phyloP scores from a whole-genome alignment of 2,329 filamentous ascomycete genomes.

The Colletotrichum agaves region DNA sequence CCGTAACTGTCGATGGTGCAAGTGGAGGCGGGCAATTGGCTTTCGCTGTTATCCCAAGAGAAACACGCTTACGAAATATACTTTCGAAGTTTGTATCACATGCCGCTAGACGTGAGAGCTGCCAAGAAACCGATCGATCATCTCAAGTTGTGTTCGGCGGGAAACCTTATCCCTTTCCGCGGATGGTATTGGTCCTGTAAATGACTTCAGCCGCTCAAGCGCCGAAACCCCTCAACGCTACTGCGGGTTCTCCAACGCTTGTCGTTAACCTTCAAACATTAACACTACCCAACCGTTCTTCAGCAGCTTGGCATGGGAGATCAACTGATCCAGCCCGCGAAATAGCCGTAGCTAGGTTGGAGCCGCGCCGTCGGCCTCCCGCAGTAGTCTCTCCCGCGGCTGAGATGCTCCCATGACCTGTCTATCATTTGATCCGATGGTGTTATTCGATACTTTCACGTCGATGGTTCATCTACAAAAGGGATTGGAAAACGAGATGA shows the following conservation, averaged over 20 bases:
- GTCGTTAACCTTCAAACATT: not conserved
- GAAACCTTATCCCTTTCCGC: too few relatives aligned
- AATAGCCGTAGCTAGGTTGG: not conserved
- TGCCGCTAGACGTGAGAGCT: too few relatives aligned
- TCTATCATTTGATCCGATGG: not conserved
- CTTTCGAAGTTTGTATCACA: too few relatives aligned
- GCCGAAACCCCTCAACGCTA: not conserved
- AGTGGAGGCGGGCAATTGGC: too few relatives aligned
- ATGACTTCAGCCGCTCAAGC: slow-evolving; percentile 1
- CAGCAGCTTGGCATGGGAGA: not conserved
- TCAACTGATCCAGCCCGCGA: not conserved
- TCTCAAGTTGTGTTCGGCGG: not conserved
- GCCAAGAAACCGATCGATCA: too few relatives aligned
- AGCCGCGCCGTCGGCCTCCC: not conserved
- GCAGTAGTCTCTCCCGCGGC: not conserved
- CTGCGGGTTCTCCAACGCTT: not conserved
- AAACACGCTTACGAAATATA: too few relatives aligned
- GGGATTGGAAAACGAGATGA: not conserved
- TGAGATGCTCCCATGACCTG: not conserved
- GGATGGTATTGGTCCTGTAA: not conserved
- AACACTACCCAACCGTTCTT: not conserved
- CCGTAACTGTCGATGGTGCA: too few relatives aligned
- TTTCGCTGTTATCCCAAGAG: too few relatives aligned
- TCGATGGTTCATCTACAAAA: not conserved
- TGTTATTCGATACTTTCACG: not conserved